Evolutionary conservation across 2,329 filamentous ascomycete genomes (phyloP).

Genomic region (Scolecobasidium constrictum): DNA sequence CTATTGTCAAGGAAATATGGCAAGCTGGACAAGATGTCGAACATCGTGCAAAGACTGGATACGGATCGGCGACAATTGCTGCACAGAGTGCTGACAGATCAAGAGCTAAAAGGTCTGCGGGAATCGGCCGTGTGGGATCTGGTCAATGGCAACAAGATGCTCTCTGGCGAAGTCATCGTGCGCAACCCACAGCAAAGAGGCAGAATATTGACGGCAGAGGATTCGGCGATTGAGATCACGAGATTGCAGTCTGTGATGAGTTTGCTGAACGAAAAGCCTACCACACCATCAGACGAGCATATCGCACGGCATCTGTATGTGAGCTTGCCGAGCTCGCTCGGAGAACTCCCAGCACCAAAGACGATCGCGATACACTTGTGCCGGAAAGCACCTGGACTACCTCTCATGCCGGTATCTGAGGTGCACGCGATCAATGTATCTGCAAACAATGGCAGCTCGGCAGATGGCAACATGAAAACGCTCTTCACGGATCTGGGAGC

Average conservation of each 20-base stretch:
- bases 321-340: conserved; percentile 73
- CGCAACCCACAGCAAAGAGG: conserved; percentile 76
- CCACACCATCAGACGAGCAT: conserved; percentile 53
- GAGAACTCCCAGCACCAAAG: conserved; percentile 63
- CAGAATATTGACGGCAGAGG: conserved; percentile 78
- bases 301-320: conserved; percentile 74
- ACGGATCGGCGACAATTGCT: conserved; percentile 78
- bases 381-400: conserved; percentile 53
- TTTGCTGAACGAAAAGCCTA: conserved; percentile 73
- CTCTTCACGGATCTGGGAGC: conserved; percentile 80
- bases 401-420: conserved; percentile 64
- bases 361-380: conserved; percentile 71
- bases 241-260: conserved; percentile 94
- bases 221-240: conserved; percentile 85
- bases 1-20: conserved; percentile 74
- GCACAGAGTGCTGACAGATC: conserved; percentile 82
- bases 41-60: conserved; percentile 73
- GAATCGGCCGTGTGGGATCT: conserved; percentile 94
- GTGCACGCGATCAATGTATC: conserved; percentile 71
- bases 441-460: conserved; percentile 55
- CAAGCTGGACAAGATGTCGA: conserved; percentile 69
- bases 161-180: conserved; percentile 89
- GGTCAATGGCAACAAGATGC: conserved; percentile 86
- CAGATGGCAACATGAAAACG: conserved; percentile 63
- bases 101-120: conserved; percentile 70